Evolutionary conservation across 495 filamentous ascomycete genomes (phyloP), one percentile per base, ranked within the genome.

Genomic region (Neurospora sp.): DNA sequence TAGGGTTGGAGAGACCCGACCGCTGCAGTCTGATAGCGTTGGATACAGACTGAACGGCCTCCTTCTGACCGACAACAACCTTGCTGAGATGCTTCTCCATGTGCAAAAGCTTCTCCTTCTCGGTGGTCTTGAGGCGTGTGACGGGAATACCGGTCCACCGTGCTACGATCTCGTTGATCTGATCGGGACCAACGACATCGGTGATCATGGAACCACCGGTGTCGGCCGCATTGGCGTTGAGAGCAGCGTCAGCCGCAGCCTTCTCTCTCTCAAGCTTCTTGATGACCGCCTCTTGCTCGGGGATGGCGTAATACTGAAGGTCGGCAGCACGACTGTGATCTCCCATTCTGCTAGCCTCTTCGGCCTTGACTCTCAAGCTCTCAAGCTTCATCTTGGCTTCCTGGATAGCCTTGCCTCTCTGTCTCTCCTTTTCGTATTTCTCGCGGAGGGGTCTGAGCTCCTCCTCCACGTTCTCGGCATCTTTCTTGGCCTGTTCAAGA

Each of bases 91-190:
- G 87, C 76, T 88, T 90, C 85, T 99, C 96, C 96, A 99, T 98
- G 75, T 94, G 87, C 45, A 99, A 85, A 7, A 99, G 85, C 85
- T 98, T 98, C 77, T 99, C 96, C 82, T 97, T 98, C 83, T 99
- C 96, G 9, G 94, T 91, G 0, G 96, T 97, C 85, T 91, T 94
- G 22, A 99, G 89, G 65, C 95, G 87, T 4, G 93, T 98, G 69
- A 99, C 93, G 4, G 96, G 96, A 76, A 99, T 99, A 74, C 96
- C 96, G 10, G 96, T 98, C 93, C 94, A 97, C 35, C 93, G 89
- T 42, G 91, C 92, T 40, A 99, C 96, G 71, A 98, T 98, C 79
- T 99, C 96, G 82, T 99, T 98, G 87, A 99, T 99, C 79, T 99
- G 95, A 71, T 99, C 96, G 4, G 96, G 94, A 14, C 96, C 96